Percentiles rank a stretch among this genome's conserved stretches.
Evolutionary conservation across 306 rosid genomes (phyloP).

Genomic region (Prunus dulcis): DNA sequence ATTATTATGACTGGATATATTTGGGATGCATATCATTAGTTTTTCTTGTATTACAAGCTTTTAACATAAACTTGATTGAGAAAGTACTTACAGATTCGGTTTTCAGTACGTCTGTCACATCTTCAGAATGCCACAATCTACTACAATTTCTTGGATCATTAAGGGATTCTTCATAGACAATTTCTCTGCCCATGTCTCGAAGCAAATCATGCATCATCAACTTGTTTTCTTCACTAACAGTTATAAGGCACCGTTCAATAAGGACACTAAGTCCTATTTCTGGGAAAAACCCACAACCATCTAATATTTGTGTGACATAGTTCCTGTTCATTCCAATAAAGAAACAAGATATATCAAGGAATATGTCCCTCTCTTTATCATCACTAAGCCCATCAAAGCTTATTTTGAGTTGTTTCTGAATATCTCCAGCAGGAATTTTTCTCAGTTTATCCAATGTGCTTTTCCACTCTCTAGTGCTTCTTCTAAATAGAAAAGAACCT

Average conservation of each 20-base stretch:
- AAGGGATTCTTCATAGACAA: constrained; percentile 11
- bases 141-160: constrained; percentile 5
- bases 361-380: constrained; percentile 14
- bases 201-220: constrained; percentile 28
- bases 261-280: constrained; percentile 27
- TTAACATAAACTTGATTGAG: neutral
- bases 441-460: constrained; percentile 23
- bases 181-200: constrained; percentile 43
- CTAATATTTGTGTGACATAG: constrained; percentile 23
- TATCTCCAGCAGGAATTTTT: constrained; percentile 9
- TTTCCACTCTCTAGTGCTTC: constrained; percentile 24
- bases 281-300: constrained; percentile 34
- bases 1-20: neutral
- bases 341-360: constrained; percentile 39
- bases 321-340: constrained; percentile 26
- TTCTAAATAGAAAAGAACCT: constrained; percentile 30
- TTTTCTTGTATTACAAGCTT: no score
- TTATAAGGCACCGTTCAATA: constrained; percentile 20
- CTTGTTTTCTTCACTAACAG: neutral
- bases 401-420: constrained; percentile 24
- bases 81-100: neutral
- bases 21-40: no score
- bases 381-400: constrained; percentile 19
- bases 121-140: neutral
- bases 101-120: neutral